These are phyloP conservation scores for Chloromonas sp. DNA, from an alignment of 163 green algal species.

Conservation along the genomic window DNA sequence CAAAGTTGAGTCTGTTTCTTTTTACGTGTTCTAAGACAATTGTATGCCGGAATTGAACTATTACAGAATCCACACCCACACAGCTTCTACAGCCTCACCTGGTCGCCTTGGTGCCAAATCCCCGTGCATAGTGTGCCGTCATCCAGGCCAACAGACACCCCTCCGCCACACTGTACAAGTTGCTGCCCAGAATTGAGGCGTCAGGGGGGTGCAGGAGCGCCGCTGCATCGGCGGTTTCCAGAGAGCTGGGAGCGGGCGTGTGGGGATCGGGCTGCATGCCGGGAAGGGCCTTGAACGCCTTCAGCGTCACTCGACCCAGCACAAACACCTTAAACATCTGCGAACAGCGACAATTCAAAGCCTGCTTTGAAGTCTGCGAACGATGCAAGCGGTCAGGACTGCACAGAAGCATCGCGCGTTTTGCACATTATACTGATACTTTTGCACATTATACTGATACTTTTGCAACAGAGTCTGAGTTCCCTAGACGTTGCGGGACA, in stretches of 20 bases:
- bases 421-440: no score
- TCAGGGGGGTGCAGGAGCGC: constrained; percentile 24
- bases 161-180: constrained; percentile 66
- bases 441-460: no score
- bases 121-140: constrained; percentile 32
- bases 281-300: constrained; percentile 42
- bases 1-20: no score
- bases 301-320: constrained; percentile 55
- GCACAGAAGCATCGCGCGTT: no score
- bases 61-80: no score
- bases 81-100: not conserved
- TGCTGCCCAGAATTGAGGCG: constrained; percentile 41
- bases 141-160: constrained; percentile 66
- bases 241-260: no score
- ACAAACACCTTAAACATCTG: constrained; percentile 69
- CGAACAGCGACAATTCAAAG: not conserved
- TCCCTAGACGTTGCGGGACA: no score
- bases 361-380: not conserved
- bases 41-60: no score
- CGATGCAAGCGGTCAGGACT: no score
- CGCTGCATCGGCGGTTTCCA: not conserved
- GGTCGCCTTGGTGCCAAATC: constrained; percentile 28
- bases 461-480: no score
- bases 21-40: no score
- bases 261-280: constrained; percentile 5